Evolutionary conservation across 2,329 filamentous ascomycete genomes (phyloP), one percentile per base, ranked within the genome.

Genomic region (Trichoderma brevicompactum): DNA sequence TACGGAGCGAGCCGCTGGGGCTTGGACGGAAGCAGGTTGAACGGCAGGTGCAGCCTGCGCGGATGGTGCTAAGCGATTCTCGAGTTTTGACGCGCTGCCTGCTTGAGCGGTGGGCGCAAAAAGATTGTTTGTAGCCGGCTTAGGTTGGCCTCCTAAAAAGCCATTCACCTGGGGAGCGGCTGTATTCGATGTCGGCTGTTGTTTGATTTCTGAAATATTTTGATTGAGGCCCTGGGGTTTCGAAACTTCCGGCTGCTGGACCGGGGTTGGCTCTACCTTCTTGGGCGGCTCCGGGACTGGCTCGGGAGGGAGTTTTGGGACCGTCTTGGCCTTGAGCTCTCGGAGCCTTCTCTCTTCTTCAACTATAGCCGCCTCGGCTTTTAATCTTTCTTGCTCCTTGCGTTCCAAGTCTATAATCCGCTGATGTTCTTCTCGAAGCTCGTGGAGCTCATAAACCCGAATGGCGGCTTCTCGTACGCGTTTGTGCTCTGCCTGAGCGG

Each of bases 401-500:
- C 78, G 76, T 70, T 85, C 81, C 61, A 79, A 76, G 49, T 79
- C 77, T 32, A 78, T 62, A 52, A 84, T 78, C 12, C 78, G 75
- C 41, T 77, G 72, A 66, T 81, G 77, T 68, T 83, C 78, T 68
- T 82, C 76, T 59, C 81, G 74, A 15, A 82, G 71, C 66, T 82
- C 77, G 65, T 86, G 79, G 46, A 83, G 74, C 66, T 83, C 76
- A 64, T 79, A 82, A 7, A 81, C 81, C 15, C 79, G 77, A 41
- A 85, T 74, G 7, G 84, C 84, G 36, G 77, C 77, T 62, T 82
- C 77, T 34, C 83, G 82, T 10, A 94, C 84, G 34, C 85, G 82
- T 43, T 90, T 85, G 74, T 93, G 91, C 72, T 89, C 85, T 13
- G 82, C 81, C 55, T 86, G 86, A 4, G 89, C 89, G 53, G 85